A percentile compares a stretch with the other conserved stretches of the same genome.
These are phyloP conservation scores for Suhomyces prunicola DNA, from an alignment of 805 yeast species.

Conservation along the genomic window DNA sequence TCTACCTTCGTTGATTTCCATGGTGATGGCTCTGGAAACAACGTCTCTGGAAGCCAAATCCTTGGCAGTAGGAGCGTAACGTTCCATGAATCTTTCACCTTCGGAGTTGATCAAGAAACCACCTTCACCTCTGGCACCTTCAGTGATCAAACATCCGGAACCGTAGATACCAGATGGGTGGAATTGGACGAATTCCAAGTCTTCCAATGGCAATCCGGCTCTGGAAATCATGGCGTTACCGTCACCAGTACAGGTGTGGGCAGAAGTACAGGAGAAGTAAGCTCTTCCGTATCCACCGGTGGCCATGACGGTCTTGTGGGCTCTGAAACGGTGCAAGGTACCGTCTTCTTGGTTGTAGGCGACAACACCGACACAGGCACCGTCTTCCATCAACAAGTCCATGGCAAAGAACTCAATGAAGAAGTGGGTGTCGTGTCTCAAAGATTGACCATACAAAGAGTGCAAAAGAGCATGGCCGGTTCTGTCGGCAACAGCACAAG, in stretches of 20 bases:
- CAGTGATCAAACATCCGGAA: conserved; percentile 97
- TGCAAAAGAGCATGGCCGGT: conserved; percentile 97
- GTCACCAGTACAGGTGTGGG: conserved; percentile 99
- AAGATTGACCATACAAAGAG: conserved; percentile 92
- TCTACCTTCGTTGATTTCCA: conserved; percentile 98
- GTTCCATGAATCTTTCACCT: conserved; percentile 99
- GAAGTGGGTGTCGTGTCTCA: conserved; percentile 95
- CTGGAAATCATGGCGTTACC: conserved; percentile 98
- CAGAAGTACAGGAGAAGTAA: conserved; percentile 97
- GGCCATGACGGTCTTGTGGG: conserved; percentile 94
- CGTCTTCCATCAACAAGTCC: conserved; percentile 92
- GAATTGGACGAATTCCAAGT: conserved; percentile 96
- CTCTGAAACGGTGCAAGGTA: conserved; percentile 94
- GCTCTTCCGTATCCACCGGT: conserved; percentile 99
- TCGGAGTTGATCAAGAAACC: conserved; percentile 93
- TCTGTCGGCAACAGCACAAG: conserved; percentile 99
- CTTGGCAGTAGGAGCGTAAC: conserved; percentile 98
- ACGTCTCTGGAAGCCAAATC: conserved; percentile 98
- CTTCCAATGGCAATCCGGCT: conserved; percentile 97
- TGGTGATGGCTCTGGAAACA: conserved; percentile 95
- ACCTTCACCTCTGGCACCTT: conserved; percentile 99
- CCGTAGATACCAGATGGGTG: conserved; percentile 99
- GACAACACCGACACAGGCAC: conserved; percentile 93
- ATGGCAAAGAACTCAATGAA: conserved; percentile 96
- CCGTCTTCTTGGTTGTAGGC: conserved; percentile 99